Conservation (phyloP, 2,329 filamentous ascomycete genomes). For the Lecanicillium sp. region DNA sequence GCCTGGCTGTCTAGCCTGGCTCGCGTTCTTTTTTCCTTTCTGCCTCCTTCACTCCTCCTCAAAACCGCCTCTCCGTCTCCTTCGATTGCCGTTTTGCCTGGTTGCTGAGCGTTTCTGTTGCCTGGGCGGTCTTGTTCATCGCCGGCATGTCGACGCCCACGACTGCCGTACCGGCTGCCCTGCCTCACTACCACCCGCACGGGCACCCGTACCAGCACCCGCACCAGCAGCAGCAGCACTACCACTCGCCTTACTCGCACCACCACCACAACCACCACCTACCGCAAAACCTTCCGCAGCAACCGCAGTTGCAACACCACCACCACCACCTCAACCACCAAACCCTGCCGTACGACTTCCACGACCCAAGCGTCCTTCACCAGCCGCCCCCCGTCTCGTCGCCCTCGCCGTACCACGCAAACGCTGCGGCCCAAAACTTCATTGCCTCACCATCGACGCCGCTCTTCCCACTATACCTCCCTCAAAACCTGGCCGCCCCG, state of each 20-base stretch:
- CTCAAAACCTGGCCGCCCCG: conserved; percentile 18
- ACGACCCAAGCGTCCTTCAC: conserved; percentile 7
- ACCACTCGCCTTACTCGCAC: conserved; percentile 46
- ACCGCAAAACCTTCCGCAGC: conserved; percentile 11
- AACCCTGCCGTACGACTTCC: conserved; percentile 19
- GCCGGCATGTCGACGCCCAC: conserved; percentile 70
- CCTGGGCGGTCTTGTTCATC: conserved; percentile 1
- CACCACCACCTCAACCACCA: conserved; percentile 19
- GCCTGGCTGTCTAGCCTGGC: too few relatives aligned
- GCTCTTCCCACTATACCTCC: conserved; percentile 14
- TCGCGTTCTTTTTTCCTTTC: too few relatives aligned
- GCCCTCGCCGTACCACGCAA: conserved; percentile 7
- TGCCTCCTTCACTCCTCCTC: too few relatives aligned
- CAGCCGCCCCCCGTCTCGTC: conserved; percentile 16
- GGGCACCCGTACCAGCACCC: conserved; percentile 52
- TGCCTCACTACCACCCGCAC: conserved; percentile 60
- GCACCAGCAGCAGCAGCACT: conserved; percentile 37
- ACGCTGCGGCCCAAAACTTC: conserved; percentile 20
- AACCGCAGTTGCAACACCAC: conserved; percentile 32
- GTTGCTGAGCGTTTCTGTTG: conserved; percentile 7
- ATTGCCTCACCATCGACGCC: conserved; percentile 16
- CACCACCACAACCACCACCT: conserved; percentile 29
- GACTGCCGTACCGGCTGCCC: conserved; percentile 59
- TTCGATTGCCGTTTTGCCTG: too few relatives aligned
- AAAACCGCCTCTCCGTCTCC: too few relatives aligned